phyloP scores from a whole-genome alignment of 129 eudicot genomes.

The Oenanthe sinensis region DNA sequence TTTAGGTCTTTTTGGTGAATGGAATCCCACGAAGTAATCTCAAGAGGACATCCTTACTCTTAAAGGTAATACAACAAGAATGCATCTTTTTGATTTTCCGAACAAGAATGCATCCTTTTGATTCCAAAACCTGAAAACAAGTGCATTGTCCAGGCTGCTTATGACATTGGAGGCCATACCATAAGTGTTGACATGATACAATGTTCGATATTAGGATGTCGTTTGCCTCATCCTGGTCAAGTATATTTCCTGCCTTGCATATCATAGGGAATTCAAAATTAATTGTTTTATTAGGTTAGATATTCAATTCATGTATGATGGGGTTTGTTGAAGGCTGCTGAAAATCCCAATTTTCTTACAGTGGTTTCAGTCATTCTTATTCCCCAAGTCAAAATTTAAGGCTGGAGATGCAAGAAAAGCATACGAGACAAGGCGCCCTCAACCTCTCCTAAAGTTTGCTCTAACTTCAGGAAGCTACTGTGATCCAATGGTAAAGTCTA shows the following conservation, averaged over 20 bases:
- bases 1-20: constrained; percentile 67
- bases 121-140: not conserved
- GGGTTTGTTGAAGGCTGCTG: not conserved
- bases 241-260: constrained; percentile 29
- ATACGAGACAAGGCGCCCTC: constrained; percentile 46
- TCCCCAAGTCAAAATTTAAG: constrained; percentile 55
- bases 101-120: not conserved
- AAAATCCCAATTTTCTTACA: constrained; percentile 18
- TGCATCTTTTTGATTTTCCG: not conserved
- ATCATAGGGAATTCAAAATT: not conserved
- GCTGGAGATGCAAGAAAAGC: constrained; percentile 44
- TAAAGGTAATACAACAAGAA: constrained; percentile 42
- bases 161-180: constrained; percentile 67
- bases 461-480: constrained; percentile 73
- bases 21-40: constrained; percentile 61
- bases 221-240: constrained; percentile 79
- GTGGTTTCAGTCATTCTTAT: constrained; percentile 75
- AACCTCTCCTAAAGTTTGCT: constrained; percentile 68
- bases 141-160: constrained; percentile 37
- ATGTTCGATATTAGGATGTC: constrained; percentile 52
- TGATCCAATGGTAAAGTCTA: constrained; percentile 67
- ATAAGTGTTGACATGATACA: constrained; percentile 61
- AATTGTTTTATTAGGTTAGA: not conserved
- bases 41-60: constrained; percentile 59
- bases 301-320: not conserved